Conservation (phyloP, 441 rosid genomes). For the Pelargonium citronellum region DNA sequence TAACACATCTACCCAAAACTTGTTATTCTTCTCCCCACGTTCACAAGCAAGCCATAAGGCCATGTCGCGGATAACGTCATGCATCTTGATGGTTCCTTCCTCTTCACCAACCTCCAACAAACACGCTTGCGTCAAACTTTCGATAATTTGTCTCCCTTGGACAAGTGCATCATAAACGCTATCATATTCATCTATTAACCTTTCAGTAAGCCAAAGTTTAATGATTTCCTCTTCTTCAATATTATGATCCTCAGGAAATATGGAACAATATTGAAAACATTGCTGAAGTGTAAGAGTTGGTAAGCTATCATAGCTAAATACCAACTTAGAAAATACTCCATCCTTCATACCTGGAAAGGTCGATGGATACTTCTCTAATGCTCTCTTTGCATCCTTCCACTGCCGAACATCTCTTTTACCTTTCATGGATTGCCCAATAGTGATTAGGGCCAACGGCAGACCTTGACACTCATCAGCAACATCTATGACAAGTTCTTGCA, state of each 20-base stretch:
- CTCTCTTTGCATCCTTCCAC: neutral
- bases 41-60: constrained; percentile 2
- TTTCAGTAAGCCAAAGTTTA: neutral
- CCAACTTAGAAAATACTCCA: too few relatives aligned
- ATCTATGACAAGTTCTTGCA: neutral
- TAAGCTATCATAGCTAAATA: too few relatives aligned
- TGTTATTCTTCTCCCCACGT: neutral
- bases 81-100: neutral
- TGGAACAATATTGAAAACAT: too few relatives aligned
- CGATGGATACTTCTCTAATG: too few relatives aligned
- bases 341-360: too few relatives aligned
- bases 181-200: constrained; percentile 4
- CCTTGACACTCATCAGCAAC: neutral
- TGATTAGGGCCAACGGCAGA: neutral
- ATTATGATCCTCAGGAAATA: too few relatives aligned
- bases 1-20: neutral
- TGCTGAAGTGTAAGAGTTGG: too few relatives aligned
- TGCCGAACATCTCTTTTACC: neutral
- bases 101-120: constrained; percentile 1
- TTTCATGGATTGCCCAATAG: neutral
- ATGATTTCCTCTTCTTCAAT: neutral
- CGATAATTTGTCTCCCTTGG: neutral
- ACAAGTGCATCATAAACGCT: constrained; percentile 2
- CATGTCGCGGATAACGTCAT: constrained; percentile 1
- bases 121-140: neutral